Conservation (phyloP, 2,329 filamentous ascomycete species). For the Hymenoscyphus albidus region DNA sequence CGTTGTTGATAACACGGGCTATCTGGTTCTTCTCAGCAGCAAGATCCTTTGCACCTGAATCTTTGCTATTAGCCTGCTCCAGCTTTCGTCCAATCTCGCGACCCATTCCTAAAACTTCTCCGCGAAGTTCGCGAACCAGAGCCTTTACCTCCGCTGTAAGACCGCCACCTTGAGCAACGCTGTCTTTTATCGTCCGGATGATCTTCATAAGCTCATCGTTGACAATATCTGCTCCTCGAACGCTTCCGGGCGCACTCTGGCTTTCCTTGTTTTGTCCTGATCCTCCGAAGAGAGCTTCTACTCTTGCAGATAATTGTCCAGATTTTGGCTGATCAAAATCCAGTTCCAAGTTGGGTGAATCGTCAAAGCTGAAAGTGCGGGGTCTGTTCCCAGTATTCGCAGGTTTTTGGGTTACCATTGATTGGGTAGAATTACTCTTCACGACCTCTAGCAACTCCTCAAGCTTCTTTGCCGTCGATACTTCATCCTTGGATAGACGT, state of each 20-base stretch:
- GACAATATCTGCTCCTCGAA: conserved; percentile 52
- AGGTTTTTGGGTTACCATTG: conserved; percentile 46
- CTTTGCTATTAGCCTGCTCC: conserved; percentile 60
- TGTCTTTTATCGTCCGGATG: conserved; percentile 85
- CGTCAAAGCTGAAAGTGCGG: conserved; percentile 36
- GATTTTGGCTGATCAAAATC: conserved; percentile 39
- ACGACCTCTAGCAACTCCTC: conserved; percentile 67
- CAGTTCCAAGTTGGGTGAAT: conserved; percentile 35
- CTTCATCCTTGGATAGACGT: conserved; percentile 56
- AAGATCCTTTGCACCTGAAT: conserved; percentile 40
- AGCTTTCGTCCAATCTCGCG: conserved; percentile 82
- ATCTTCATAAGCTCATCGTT: conserved; percentile 79
- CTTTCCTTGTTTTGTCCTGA: conserved; percentile 29
- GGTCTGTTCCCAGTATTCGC: conserved; percentile 25
- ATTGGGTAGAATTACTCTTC: conserved; percentile 51
- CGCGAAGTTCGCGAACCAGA: conserved; percentile 81
- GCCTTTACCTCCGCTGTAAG: conserved; percentile 90
- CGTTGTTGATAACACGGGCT: conserved; percentile 71
- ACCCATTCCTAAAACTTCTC: conserved; percentile 92
- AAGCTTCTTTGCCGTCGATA: conserved; percentile 57
- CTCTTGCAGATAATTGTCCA: conserved; percentile 32
- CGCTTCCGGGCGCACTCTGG: conserved; percentile 17
- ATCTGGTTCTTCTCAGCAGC: conserved; percentile 65
- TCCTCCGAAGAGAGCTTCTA: conserved; percentile 29
- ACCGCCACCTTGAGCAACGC: conserved; percentile 80